Evolutionary conservation across 176 grass and related monocot genomes (phyloP).

Genomic region (Stipa capillata): DNA sequence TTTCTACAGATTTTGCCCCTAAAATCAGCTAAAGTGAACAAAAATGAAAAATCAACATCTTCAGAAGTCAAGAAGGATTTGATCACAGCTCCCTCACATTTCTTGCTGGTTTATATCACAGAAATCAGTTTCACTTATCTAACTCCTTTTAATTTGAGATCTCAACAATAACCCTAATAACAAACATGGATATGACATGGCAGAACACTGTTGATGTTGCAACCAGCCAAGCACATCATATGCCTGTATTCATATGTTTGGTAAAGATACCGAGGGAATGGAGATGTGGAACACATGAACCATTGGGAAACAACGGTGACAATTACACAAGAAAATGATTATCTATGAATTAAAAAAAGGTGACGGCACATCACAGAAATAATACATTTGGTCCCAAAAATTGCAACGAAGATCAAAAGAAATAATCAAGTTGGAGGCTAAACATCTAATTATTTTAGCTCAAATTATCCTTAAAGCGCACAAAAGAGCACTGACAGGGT

Average conservation of each 20-base stretch:
- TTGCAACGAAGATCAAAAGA: neutral
- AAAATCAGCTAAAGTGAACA: neutral
- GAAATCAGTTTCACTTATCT: neutral
- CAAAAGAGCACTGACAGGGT: too few relatives aligned
- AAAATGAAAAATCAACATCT: too few relatives aligned
- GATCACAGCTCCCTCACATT: neutral
- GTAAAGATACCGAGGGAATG: too few relatives aligned
- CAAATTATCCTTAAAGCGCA: too few relatives aligned
- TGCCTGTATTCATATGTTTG: too few relatives aligned
- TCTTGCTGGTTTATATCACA: neutral
- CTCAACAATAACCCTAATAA: neutral
- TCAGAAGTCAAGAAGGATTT: neutral
- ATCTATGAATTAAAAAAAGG: neutral
- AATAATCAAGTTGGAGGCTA: neutral
- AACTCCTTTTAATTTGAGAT: neutral
- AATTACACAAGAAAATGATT: neutral
- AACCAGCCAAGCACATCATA: too few relatives aligned
- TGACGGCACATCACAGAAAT: neutral
- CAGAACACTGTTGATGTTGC: neutral
- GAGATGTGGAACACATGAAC: neutral
- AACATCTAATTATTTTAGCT: neutral
- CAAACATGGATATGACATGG: neutral
- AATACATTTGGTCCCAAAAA: neutral
- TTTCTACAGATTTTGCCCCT: too few relatives aligned
- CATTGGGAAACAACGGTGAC: neutral